Evolutionary conservation across 129 eudicot genomes (phyloP).

Genomic region (Pulicaria dysenterica): DNA sequence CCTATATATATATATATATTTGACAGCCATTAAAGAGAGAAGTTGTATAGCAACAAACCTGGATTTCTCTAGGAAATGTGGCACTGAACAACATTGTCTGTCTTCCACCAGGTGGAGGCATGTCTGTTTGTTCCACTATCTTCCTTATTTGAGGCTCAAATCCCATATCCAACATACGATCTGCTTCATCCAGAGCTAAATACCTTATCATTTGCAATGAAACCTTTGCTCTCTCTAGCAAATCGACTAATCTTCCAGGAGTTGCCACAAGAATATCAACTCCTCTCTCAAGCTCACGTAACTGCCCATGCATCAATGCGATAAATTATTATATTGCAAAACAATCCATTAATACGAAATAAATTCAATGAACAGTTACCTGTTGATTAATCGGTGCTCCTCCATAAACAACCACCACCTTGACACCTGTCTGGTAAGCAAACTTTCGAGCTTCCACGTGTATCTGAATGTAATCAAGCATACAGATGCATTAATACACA

Average conservation of each 20-base stretch:
- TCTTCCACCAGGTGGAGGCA: slow-evolving; percentile 45
- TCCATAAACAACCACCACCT: slow-evolving; percentile 81
- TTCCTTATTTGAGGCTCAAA: slow-evolving; percentile 48
- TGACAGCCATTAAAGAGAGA: neutral
- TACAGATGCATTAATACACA: neutral
- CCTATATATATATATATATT: no score
- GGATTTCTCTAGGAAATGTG: slow-evolving; percentile 48
- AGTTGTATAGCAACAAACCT: slow-evolving; percentile 31
- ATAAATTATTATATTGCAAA: neutral
- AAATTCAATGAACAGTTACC: slow-evolving; percentile 22
- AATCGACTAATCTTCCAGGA: slow-evolving; percentile 46
- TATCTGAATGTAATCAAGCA: slow-evolving; percentile 40
- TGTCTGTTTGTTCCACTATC: slow-evolving; percentile 44
- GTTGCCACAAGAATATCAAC: slow-evolving; percentile 50
- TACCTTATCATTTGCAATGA: slow-evolving; percentile 46
- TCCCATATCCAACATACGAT: slow-evolving; percentile 50
- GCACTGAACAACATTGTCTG: slow-evolving; percentile 51
- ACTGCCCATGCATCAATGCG: slow-evolving; percentile 18
- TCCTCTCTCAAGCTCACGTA: slow-evolving; percentile 48
- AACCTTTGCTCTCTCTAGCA: slow-evolving; percentile 42
- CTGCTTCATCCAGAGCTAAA: slow-evolving; percentile 47
- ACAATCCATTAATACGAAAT: no score
- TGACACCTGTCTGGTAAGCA: slow-evolving; percentile 74
- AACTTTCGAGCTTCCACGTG: slow-evolving; percentile 79
- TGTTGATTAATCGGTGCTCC: slow-evolving; percentile 75